phyloP scores from a whole-genome alignment of 2,329 filamentous ascomycete species.

The Clonostachys rhizophaga region DNA sequence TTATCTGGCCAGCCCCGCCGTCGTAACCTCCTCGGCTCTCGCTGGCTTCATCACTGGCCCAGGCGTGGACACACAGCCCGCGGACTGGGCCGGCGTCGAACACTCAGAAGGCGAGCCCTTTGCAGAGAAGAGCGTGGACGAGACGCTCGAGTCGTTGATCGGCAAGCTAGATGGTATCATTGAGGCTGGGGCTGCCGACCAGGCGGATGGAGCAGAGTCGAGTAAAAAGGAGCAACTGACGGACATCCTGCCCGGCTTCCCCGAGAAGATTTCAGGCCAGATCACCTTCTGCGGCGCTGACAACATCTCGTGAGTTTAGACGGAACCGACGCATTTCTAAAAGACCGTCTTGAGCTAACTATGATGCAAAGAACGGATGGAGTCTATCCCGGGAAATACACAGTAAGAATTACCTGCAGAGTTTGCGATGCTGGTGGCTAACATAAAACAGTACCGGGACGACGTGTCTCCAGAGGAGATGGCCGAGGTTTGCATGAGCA shows the following conservation, averaged over 20 bases:
- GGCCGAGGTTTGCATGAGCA: constrained; percentile 89
- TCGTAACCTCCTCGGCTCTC: constrained; percentile 86
- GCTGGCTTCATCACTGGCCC: constrained; percentile 69
- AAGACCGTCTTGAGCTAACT: too few relatives aligned
- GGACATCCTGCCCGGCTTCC: constrained; percentile 75
- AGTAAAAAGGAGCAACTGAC: constrained; percentile 10
- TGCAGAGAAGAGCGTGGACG: constrained; percentile 61
- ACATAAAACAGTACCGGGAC: constrained; percentile 79
- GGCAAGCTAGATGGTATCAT: constrained; percentile 63
- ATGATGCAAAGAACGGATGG: constrained; percentile 65
- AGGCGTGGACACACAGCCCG: constrained; percentile 27
- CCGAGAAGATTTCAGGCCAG: constrained; percentile 75
- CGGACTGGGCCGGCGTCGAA: constrained; percentile 52
- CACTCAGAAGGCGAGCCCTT: constrained; percentile 64
- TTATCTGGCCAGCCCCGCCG: constrained; percentile 84
- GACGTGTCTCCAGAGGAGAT: constrained; percentile 71
- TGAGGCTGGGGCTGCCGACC: constrained; percentile 11
- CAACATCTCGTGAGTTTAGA: constrained; percentile 49
- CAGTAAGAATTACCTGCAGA: background rate
- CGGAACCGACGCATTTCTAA: too few relatives aligned
- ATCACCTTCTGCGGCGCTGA: constrained; percentile 80
- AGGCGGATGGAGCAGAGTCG: constrained; percentile 17
- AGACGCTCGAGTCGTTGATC: constrained; percentile 69
- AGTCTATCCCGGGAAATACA: constrained; percentile 73
- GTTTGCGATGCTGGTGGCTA: background rate